Base-by-base conservation (phyloP, 2,329 filamentous ascomycete genomes). In the Seiridium unicorne region DNA sequence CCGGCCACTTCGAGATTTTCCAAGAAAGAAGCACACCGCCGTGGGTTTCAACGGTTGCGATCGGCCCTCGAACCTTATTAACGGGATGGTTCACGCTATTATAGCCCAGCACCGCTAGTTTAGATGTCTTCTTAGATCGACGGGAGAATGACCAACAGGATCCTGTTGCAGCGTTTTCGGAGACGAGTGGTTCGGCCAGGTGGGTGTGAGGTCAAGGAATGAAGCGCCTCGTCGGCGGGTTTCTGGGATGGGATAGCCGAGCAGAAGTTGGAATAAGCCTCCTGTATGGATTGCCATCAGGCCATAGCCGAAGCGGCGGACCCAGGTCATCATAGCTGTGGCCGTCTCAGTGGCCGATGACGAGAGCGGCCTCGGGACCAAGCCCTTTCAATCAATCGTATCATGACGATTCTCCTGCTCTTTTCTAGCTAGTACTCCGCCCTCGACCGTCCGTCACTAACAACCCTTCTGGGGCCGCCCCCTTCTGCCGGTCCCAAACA, bases 51-150 rank as follows among this genome's bases (percentile, higher is more conserved):
- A 53, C 49, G 49, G 49, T 53, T 53, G 49, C 38, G 49, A 53
- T 53, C 49, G 49, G 49, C 49, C 49, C 32, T 53, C 13, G 49
- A 53, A 53, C 49, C 49, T 53, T 53, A 53, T 40, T 53, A 34
- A 31, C 38, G 35, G 35, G 34, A n/a, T 18, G 31, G 49, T 32
- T 38, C 49, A 18, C 49, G 35, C 49, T 53, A 53, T 53, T 35
- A n/a, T 53, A 53, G 49, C 49, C 35, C 18, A n/a, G 18, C 49
- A 13, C 32, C n/a, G 13, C 49, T 53, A 53, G 49, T 53, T 53
- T 53, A 53, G 49, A 36, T 49, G 10, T 32, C 49, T 35, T 38
- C 7, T 38, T 53, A 53, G 34, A 38, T 53, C n/a, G 32, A 53
- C 35, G 49, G 18, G 10, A 6, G 34, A 53, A 35, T 53, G 34